These are phyloP conservation scores for Septoria linicola DNA, from an alignment of 2,329 filamentous ascomycete genomes.

Conservation along the genomic window DNA sequence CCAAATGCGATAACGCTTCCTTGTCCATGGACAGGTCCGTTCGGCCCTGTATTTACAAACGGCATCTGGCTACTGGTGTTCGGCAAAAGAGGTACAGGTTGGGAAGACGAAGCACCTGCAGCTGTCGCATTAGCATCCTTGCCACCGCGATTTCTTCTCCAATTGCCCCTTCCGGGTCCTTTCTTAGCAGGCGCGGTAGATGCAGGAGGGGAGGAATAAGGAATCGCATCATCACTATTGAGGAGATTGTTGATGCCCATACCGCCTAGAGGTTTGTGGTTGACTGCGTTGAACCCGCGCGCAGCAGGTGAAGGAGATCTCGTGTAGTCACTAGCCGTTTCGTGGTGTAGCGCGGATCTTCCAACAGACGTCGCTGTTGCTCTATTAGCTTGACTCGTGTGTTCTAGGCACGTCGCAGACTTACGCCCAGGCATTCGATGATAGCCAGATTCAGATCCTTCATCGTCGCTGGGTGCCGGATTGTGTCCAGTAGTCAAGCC, in stretches of 20 bases:
- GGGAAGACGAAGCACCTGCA: constrained; percentile 19
- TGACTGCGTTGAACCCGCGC: constrained; percentile 41
- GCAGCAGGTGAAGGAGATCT: constrained; percentile 44
- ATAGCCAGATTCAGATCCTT: constrained; percentile 33
- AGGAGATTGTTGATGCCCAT: constrained; percentile 52
- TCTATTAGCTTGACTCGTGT: neutral
- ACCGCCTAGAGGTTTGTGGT: constrained; percentile 41
- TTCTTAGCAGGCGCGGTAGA: constrained; percentile 37
- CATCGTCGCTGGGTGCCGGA: constrained; percentile 34
- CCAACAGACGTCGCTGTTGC: constrained; percentile 21
- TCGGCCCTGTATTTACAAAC: constrained; percentile 31
- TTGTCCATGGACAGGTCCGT: constrained; percentile 6
- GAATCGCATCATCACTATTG: constrained; percentile 45
- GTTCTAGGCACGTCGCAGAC: neutral
- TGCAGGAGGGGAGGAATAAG: constrained; percentile 28
- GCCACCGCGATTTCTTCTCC: constrained; percentile 43
- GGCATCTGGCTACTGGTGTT: constrained; percentile 31
- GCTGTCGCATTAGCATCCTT: constrained; percentile 16
- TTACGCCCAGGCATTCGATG: constrained; percentile 16
- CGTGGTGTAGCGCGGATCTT: constrained; percentile 25
- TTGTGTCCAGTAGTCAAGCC: constrained; percentile 37
- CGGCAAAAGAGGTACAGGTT: constrained; percentile 38
- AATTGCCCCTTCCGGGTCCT: constrained; percentile 51
- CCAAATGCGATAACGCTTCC: constrained; percentile 3
- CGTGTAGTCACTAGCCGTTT: constrained; percentile 48